A percentile compares a stretch with the other conserved stretches of the same genome.
These are phyloP conservation scores for Elsinoe australis DNA, from an alignment of 2,329 filamentous ascomycete species.

Conservation along the genomic window DNA sequence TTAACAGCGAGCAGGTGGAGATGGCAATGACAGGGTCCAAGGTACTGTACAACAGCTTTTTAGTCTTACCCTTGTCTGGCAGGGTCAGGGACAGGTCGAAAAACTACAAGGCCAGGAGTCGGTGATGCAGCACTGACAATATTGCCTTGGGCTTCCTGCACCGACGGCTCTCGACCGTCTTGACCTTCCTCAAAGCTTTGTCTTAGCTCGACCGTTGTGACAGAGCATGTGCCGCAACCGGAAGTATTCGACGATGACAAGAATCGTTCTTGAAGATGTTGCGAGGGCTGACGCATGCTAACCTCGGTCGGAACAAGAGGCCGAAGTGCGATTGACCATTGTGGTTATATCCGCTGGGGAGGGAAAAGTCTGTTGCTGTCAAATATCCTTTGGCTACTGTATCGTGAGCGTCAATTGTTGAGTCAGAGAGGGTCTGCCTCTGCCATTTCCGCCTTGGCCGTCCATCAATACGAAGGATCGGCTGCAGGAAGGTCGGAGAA, in stretches of 20 bases:
- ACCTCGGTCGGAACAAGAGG: background rate
- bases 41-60: conserved; percentile 13
- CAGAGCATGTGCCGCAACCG: conserved; percentile 1
- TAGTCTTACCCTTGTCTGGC: conserved; percentile 15
- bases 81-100: conserved; percentile 2
- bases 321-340: conserved; percentile 2
- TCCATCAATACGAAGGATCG: conserved; percentile 8
- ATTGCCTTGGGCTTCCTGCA: conserved; percentile 9
- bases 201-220: conserved; percentile 13
- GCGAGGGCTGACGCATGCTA: conserved; percentile 6
- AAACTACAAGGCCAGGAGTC: conserved; percentile 7
- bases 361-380: conserved; percentile 6
- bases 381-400: background rate
- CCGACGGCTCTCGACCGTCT: conserved; percentile 10
- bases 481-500: background rate
- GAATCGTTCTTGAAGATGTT: conserved; percentile 10
- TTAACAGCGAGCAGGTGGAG: conserved; percentile 10
- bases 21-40: conserved; percentile 12
- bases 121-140: conserved; percentile 16
- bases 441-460: conserved; percentile 16
- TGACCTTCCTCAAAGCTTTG: conserved; percentile 7
- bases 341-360: background rate
- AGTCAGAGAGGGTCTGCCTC: conserved; percentile 13
- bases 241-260: conserved; percentile 16
- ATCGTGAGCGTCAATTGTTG: conserved; percentile 12